Evolutionary conservation across 1,139 yeast species (phyloP).

Genomic region (Arxiozyma slooffiae): DNA sequence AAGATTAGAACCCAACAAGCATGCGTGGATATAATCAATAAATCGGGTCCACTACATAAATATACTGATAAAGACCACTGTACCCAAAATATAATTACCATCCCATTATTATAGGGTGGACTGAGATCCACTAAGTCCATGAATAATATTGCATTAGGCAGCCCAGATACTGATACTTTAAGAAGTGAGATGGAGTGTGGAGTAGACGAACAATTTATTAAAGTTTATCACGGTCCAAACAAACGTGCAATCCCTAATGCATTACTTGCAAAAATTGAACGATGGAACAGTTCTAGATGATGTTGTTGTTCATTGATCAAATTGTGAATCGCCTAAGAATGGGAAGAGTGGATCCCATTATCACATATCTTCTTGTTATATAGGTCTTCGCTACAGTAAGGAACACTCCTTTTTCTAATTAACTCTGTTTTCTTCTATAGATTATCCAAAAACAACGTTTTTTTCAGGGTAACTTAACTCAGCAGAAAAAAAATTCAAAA

Average conservation of each 20-base stretch:
- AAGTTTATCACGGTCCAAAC: slow-evolving; percentile 46
- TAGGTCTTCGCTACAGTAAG: no score
- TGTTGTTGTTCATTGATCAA: slow-evolving; percentile 46
- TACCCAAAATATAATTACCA: slow-evolving; percentile 51
- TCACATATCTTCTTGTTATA: no score
- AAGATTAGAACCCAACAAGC: slow-evolving; percentile 51
- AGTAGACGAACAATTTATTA: slow-evolving; percentile 40
- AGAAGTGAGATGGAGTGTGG: slow-evolving; percentile 47
- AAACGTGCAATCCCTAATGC: slow-evolving; percentile 52
- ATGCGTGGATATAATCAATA: slow-evolving; percentile 49
- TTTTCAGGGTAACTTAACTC: neutral
- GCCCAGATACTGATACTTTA: slow-evolving; percentile 43
- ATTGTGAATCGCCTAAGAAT: slow-evolving; percentile 48
- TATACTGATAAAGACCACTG: slow-evolving; percentile 58
- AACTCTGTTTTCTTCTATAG: no score
- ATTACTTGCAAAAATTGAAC: slow-evolving; percentile 38
- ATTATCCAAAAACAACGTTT: no score
- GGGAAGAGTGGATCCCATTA: slow-evolving; percentile 51
- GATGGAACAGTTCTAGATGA: slow-evolving; percentile 48
- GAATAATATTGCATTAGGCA: slow-evolving; percentile 39
- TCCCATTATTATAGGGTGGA: slow-evolving; percentile 46
- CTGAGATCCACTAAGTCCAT: slow-evolving; percentile 49
- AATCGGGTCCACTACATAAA: slow-evolving; percentile 48
- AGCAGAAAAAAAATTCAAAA: no score
- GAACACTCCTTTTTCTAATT: no score